A percentile compares a stretch with the other conserved stretches of the same genome.
phyloP scores from a whole-genome alignment of 2,329 filamentous ascomycete genomes.

The Aspergillus eucalypticola region DNA sequence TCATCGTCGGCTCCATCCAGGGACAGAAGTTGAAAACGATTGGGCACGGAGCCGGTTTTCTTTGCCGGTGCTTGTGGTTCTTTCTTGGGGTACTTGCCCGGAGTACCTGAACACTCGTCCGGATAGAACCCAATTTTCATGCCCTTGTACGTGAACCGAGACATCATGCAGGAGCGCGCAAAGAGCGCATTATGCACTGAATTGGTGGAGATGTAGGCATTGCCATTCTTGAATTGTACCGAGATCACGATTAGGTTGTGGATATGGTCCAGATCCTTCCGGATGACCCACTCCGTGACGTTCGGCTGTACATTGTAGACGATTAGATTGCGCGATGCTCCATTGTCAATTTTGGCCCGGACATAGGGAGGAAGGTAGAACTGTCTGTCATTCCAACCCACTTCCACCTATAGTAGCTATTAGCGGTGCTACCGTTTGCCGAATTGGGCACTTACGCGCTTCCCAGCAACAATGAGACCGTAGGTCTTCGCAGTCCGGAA shows the following conservation, averaged over 20 bases:
- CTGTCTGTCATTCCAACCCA: constrained; percentile 71
- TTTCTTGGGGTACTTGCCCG: constrained; percentile 41
- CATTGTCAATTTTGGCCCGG: constrained; percentile 62
- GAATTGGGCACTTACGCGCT: constrained; percentile 56
- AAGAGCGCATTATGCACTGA: constrained; percentile 74
- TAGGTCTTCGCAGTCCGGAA: constrained; percentile 63
- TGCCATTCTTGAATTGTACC: constrained; percentile 59
- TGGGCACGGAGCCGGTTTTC: constrained; percentile 43
- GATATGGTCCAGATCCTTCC: constrained; percentile 77
- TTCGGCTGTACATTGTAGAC: constrained; percentile 60
- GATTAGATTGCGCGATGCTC: constrained; percentile 73
- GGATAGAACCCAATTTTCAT: constrained; percentile 68
- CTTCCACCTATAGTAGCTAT: constrained; percentile 56
- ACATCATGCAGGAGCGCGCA: constrained; percentile 76
- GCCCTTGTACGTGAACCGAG: constrained; percentile 65
- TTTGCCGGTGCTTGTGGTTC: constrained; percentile 33
- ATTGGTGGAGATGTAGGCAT: constrained; percentile 72
- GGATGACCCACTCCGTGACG: constrained; percentile 65
- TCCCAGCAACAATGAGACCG: constrained; percentile 68
- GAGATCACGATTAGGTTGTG: constrained; percentile 73
- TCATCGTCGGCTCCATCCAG: constrained; percentile 49
- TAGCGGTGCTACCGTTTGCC: neutral
- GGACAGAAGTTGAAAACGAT: constrained; percentile 64
- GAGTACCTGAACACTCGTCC: constrained; percentile 70
- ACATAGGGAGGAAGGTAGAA: constrained; percentile 66